These are phyloP conservation scores for Hymenoscyphus repandus DNA, from an alignment of 2,329 filamentous ascomycete species.

Conservation along the genomic window DNA sequence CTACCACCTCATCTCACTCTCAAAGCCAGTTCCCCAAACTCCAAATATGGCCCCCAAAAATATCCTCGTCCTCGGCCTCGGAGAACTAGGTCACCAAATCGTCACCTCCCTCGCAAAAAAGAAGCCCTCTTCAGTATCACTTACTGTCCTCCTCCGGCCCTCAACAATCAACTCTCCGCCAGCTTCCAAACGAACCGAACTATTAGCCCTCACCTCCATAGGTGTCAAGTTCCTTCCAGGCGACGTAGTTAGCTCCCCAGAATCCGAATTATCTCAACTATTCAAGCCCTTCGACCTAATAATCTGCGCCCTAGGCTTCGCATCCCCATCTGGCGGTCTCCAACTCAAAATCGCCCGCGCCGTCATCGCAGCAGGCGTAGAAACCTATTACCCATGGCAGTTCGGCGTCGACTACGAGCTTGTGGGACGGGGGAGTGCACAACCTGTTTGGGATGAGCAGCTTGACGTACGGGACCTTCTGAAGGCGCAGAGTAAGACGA, in stretches of 20 bases:
- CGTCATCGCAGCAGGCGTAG: conserved; percentile 43
- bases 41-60: background rate
- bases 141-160: conserved; percentile 50
- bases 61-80: conserved; percentile 57
- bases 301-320: conserved; percentile 58
- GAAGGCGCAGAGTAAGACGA: conserved; percentile 39
- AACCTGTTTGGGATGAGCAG: conserved; percentile 66
- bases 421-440: conserved; percentile 52
- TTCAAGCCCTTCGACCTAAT: conserved; percentile 49
- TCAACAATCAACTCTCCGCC: conserved; percentile 37
- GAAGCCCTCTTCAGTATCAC: conserved; percentile 29
- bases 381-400: conserved; percentile 65
- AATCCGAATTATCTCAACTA: conserved; percentile 35
- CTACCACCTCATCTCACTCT: background rate
- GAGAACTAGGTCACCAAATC: conserved; percentile 58
- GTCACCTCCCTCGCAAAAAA: conserved; percentile 47
- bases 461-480: conserved; percentile 51
- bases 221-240: conserved; percentile 18
- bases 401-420: conserved; percentile 68
- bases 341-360: conserved; percentile 54
- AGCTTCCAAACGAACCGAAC: conserved; percentile 41
- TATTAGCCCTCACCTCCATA: conserved; percentile 28
- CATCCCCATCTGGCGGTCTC: conserved; percentile 43
- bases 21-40: background rate
- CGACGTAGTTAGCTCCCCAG: conserved; percentile 32